Evolutionary conservation across 176 grass and related monocot genomes (phyloP).

Genomic region (Aegilops longissima): DNA sequence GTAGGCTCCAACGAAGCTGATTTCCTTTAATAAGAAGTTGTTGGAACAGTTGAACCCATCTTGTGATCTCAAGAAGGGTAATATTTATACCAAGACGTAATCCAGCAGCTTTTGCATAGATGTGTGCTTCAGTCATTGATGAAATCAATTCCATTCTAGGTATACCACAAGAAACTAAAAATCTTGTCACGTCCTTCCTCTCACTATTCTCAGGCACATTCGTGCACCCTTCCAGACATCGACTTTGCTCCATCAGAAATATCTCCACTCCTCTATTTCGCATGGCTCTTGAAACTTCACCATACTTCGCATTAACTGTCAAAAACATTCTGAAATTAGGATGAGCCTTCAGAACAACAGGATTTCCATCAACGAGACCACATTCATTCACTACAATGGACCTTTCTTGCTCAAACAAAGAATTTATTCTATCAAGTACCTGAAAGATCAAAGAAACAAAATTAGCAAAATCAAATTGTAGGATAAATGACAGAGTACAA

Average conservation of each 20-base stretch:
- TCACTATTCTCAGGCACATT: conserved; percentile 30
- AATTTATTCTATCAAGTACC: conserved; percentile 98
- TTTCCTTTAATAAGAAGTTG: conserved; percentile 86
- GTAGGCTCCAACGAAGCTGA: conserved; percentile 80
- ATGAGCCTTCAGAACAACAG: conserved; percentile 71
- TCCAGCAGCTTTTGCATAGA: conserved; percentile 71
- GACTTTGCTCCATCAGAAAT: conserved; percentile 63
- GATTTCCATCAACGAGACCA: conserved; percentile 82
- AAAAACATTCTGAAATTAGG: conserved; percentile 89
- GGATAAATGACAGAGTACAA: neutral
- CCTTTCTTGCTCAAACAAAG: conserved; percentile 88
- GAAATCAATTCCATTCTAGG: conserved; percentile 59
- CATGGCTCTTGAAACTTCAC: conserved; percentile 98
- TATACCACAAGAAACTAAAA: conserved; percentile 81
- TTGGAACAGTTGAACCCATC: conserved; percentile 87
- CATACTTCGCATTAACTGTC: conserved; percentile 79
- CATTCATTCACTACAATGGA: conserved; percentile 90
- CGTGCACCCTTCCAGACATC: conserved; percentile 20
- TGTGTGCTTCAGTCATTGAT: conserved; percentile 76
- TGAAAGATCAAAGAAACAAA: conserved; percentile 32
- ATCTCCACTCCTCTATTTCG: conserved; percentile 88
- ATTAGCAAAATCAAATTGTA: conserved; percentile 30
- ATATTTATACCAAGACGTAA: conserved; percentile 65
- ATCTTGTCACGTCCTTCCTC: conserved; percentile 52
- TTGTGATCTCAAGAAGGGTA: conserved; percentile 78